Conservation (phyloP, 768 basidiomycete species). For the Leccinum boreale region DNA sequence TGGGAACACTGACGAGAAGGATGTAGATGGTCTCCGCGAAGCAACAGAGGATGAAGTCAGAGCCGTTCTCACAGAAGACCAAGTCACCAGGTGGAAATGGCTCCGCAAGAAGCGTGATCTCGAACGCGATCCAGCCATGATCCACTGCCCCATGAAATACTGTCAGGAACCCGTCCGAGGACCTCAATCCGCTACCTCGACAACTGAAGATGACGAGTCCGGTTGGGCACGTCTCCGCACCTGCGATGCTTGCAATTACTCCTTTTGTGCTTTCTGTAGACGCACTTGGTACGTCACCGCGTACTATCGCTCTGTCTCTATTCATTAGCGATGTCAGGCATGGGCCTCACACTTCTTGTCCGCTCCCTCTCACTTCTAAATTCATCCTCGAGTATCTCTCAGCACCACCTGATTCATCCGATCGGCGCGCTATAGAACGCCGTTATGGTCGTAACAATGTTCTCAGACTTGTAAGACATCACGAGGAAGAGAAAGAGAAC, state of each 20-base stretch:
- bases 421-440: slow-evolving; percentile 52
- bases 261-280: slow-evolving; percentile 81
- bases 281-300: slow-evolving; percentile 61
- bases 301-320: not conserved
- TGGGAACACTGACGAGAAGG: slow-evolving; percentile 47
- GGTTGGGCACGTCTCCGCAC: slow-evolving; percentile 72
- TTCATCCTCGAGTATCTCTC: slow-evolving; percentile 67
- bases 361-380: slow-evolving; percentile 61
- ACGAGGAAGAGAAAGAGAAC: slow-evolving; percentile 74
- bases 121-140: slow-evolving; percentile 76
- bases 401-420: slow-evolving; percentile 47
- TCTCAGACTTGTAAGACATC: slow-evolving; percentile 53
- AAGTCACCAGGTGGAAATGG: slow-evolving; percentile 74
- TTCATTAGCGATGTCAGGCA: slow-evolving; percentile 53
- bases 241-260: slow-evolving; percentile 68
- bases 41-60: slow-evolving; percentile 72
- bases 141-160: slow-evolving; percentile 74
- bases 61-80: slow-evolving; percentile 61
- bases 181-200: slow-evolving; percentile 34
- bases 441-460: slow-evolving; percentile 65
- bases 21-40: slow-evolving; percentile 33
- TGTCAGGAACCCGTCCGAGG: slow-evolving; percentile 80
- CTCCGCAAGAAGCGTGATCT: slow-evolving; percentile 66
- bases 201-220: slow-evolving; percentile 45
- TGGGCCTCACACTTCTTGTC: slow-evolving; percentile 71